Evolutionary conservation across 805 yeast genomes (phyloP).

Genomic region (Vanderwaltozyma polyspora): DNA sequence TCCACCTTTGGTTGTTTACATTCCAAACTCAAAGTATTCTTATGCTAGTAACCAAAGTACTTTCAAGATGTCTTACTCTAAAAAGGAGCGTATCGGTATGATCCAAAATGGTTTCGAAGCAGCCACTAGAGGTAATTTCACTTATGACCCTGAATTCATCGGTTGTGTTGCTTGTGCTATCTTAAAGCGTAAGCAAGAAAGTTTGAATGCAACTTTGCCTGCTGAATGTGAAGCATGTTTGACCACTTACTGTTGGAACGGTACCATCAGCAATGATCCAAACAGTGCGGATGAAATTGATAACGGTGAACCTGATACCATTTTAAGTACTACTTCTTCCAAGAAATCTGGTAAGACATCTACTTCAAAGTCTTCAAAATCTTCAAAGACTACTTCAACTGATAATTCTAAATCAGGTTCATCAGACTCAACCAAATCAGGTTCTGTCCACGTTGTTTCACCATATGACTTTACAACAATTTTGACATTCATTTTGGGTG

Average conservation of each 20-base stretch:
- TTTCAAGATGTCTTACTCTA: conserved; percentile 50
- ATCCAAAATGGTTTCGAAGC: conserved; percentile 66
- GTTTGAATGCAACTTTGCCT: conserved; percentile 46
- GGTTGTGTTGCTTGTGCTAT: conserved; percentile 79
- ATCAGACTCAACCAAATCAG: neutral
- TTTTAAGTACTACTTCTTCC: neutral
- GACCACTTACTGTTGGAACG: conserved; percentile 54
- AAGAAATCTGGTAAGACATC: neutral
- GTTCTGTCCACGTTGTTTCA: conserved; percentile 1
- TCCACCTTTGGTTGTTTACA: conserved; percentile 71
- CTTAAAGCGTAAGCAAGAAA: conserved; percentile 65
- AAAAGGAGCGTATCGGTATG: conserved; percentile 46
- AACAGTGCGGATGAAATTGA: conserved; percentile 1
- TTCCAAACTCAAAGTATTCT: conserved; percentile 62
- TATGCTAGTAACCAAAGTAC: conserved; percentile 64
- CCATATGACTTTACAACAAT: conserved; percentile 1
- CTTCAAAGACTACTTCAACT: neutral
- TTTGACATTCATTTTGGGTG: conserved; percentile 1
- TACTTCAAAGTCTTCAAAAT: conserved; percentile 1
- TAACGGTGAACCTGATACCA: conserved; percentile 1
- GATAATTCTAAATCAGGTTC: conserved; percentile 1
- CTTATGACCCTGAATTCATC: conserved; percentile 58
- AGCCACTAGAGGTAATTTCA: conserved; percentile 54
- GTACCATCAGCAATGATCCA: conserved; percentile 30
- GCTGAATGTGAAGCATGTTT: conserved; percentile 68